Conservation (phyloP, 2,329 filamentous ascomycete species). For the Fusarium cyanostomum region DNA sequence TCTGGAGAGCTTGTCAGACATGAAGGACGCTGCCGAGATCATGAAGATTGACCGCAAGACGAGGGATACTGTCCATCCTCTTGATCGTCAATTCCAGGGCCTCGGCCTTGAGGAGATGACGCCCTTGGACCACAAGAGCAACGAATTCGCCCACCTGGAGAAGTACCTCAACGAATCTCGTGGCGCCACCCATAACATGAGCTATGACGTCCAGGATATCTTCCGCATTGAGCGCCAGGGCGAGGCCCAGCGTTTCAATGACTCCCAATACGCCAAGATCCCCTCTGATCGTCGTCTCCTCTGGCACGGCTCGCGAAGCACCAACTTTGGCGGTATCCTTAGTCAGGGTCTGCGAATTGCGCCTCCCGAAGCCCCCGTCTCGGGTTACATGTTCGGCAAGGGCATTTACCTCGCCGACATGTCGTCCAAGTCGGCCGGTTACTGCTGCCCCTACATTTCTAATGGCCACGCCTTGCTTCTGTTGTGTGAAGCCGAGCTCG, state of each 20-base stretch:
- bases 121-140: slow-evolving; percentile 64
- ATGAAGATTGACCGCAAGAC: slow-evolving; percentile 71
- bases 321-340: slow-evolving; percentile 88
- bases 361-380: slow-evolving; percentile 81
- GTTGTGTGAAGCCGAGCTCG: slow-evolving; percentile 82
- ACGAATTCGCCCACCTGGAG: slow-evolving; percentile 72
- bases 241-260: slow-evolving; percentile 74
- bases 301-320: slow-evolving; percentile 87
- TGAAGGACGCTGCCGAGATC: slow-evolving; percentile 83
- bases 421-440: slow-evolving; percentile 82
- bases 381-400: slow-evolving; percentile 90
- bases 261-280: slow-evolving; percentile 61
- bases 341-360: slow-evolving; percentile 91
- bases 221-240: slow-evolving; percentile 83
- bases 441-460: slow-evolving; percentile 72
- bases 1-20: slow-evolving; percentile 82
- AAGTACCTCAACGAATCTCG: slow-evolving; percentile 74
- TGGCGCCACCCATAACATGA: slow-evolving; percentile 71
- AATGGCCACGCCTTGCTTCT: slow-evolving; percentile 77
- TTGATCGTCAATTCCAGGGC: slow-evolving; percentile 78
- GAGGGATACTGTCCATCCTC: slow-evolving; percentile 64
- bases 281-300: slow-evolving; percentile 77
- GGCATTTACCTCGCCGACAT: slow-evolving; percentile 90
- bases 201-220: slow-evolving; percentile 74
- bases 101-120: slow-evolving; percentile 82